Conservation (phyloP, 345 rosid genomes). For the Ricinus communis region DNA sequence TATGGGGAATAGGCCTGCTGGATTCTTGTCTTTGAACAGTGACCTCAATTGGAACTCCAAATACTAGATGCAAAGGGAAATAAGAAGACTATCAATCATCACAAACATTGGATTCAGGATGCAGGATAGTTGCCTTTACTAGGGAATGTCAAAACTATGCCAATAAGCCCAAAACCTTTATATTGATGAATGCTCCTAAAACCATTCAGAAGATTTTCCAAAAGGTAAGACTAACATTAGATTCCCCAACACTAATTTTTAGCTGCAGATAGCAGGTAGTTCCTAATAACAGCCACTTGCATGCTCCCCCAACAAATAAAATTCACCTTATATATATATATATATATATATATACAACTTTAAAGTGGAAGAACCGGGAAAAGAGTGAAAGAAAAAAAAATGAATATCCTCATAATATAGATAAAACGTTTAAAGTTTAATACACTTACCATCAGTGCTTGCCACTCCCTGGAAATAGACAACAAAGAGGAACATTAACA, state of each 20-base stretch:
- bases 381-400: background rate
- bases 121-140: background rate
- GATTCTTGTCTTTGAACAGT: conserved; percentile 73
- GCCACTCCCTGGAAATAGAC: conserved; percentile 84
- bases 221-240: conserved; percentile 6
- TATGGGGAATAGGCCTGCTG: conserved; percentile 61
- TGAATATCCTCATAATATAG: background rate
- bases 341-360: background rate
- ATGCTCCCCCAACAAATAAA: background rate
- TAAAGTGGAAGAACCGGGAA: background rate
- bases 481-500: conserved; percentile 26
- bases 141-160: background rate
- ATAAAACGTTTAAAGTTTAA: conserved; percentile 7
- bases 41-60: conserved; percentile 85
- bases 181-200: conserved; percentile 6
- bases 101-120: background rate
- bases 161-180: conserved; percentile 1
- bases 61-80: conserved; percentile 43
- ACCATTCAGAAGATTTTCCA: background rate
- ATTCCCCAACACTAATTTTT: background rate
- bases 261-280: background rate
- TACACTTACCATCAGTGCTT: conserved; percentile 79
- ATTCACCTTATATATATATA: background rate
- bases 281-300: background rate
- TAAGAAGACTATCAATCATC: background rate